Evolutionary conservation across 179 eudicot genomes (phyloP).

Genomic region (Gypsophila paniculata): DNA sequence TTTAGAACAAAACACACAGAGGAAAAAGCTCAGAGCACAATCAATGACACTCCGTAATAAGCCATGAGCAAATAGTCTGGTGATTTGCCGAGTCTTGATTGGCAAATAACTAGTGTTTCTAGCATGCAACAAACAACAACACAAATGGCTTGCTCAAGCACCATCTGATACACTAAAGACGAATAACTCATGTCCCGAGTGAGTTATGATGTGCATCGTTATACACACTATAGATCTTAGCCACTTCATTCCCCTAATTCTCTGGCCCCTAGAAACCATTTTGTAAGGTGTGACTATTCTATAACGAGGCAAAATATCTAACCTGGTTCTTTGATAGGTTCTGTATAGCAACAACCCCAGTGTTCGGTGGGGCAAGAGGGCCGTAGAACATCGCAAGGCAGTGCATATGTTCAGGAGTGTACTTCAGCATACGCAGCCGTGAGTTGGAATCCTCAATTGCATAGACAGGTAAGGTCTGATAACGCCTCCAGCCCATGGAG

Average conservation of each 20-base stretch:
- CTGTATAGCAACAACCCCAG: slow-evolving; percentile 90
- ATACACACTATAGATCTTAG: not conserved
- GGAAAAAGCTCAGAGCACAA: slow-evolving; percentile 9
- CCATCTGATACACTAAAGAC: not conserved
- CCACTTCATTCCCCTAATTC: not conserved
- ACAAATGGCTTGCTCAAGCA: not conserved
- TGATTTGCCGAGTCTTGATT: not conserved
- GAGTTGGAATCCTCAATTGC: slow-evolving; percentile 83
- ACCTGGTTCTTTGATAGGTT: slow-evolving; percentile 80
- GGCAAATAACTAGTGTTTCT: not conserved
- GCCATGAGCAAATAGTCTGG: not conserved
- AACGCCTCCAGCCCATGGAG: slow-evolving; percentile 97
- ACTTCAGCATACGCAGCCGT: slow-evolving; percentile 86
- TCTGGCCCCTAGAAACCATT: not conserved
- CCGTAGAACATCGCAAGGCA: slow-evolving; percentile 99
- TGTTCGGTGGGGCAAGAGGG: slow-evolving; percentile 89
- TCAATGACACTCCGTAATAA: not conserved
- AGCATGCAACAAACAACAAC: not conserved
- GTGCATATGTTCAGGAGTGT: slow-evolving; percentile 98
- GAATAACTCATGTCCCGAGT: not conserved
- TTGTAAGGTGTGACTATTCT: too few relatives aligned
- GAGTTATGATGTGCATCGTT: not conserved
- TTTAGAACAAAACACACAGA: not conserved
- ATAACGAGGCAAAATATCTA: slow-evolving; percentile 2
- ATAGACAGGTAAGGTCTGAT: slow-evolving; percentile 83